Percentiles rank a stretch among this genome's conserved stretches.
Evolutionary conservation across 257 asterid species (phyloP).

Genomic region (Solanum ahanhuiri): DNA sequence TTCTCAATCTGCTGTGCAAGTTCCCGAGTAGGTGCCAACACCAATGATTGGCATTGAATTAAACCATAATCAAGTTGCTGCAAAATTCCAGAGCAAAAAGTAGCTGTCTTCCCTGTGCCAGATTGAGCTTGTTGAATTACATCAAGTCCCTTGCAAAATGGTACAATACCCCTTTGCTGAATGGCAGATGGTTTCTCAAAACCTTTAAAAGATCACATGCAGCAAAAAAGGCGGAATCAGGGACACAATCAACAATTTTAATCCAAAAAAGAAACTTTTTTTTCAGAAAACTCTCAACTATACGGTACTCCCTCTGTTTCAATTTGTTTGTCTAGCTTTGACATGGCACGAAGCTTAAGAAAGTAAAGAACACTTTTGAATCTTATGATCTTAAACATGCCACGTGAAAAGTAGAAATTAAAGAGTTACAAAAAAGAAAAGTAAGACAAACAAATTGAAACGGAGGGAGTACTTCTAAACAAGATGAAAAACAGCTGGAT

Average conservation of each 20-base stretch:
- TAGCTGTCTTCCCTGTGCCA: constrained; percentile 82
- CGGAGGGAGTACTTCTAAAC: neutral
- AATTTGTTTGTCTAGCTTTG: neutral
- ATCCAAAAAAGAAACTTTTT: neutral
- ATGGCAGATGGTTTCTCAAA: constrained; percentile 92
- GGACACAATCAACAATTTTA: neutral
- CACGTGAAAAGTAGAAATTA: neutral
- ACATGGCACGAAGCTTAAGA: neutral
- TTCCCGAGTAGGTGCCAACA: constrained; percentile 74
- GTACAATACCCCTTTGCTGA: constrained; percentile 87
- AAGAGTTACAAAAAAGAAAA: neutral
- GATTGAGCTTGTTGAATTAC: constrained; percentile 89
- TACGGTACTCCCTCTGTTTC: neutral
- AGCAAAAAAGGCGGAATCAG: neutral
- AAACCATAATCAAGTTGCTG: constrained; percentile 66
- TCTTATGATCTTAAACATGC: neutral
- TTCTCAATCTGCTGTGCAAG: constrained; percentile 81
- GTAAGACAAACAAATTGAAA: neutral
- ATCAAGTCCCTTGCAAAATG: constrained; percentile 72
- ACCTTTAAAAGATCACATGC: constrained; percentile 22
- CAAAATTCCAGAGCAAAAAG: constrained; percentile 75
- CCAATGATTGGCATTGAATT: constrained; percentile 69
- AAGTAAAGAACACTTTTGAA: neutral
- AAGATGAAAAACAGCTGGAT: neutral
- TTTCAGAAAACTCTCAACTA: neutral